These are phyloP conservation scores for Kokia cookei DNA, from an alignment of 441 rosid genomes.

Conservation along the genomic window DNA sequence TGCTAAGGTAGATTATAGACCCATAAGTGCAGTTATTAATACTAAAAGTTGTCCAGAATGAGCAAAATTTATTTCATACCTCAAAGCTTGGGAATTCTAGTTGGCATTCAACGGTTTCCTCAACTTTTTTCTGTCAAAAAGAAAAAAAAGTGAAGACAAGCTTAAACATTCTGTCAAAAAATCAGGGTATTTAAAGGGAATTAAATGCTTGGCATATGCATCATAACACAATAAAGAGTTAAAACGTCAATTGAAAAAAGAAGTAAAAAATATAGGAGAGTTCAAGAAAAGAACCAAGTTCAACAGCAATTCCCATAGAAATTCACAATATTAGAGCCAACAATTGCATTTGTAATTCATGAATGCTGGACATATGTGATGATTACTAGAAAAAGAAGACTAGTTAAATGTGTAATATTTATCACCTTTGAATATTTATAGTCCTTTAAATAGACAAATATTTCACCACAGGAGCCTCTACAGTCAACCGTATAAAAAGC, in stretches of 20 bases:
- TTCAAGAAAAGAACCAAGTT: background rate
- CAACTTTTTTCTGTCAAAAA: slow-evolving; percentile 53
- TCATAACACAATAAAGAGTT: background rate
- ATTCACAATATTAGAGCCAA: background rate
- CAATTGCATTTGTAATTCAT: background rate
- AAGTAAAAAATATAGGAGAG: background rate
- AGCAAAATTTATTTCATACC: slow-evolving; percentile 30
- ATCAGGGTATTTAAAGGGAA: background rate
- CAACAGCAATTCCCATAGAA: background rate
- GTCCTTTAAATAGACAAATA: slow-evolving; percentile 71
- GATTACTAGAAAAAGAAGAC: background rate
- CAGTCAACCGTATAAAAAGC: slow-evolving; percentile 79
- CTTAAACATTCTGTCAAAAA: slow-evolving; percentile 5
- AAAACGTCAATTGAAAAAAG: background rate
- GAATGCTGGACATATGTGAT: background rate
- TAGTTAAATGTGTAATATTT: background rate
- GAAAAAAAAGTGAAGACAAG: background rate
- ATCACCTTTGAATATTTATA: slow-evolving; percentile 56
- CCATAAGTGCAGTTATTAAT: background rate
- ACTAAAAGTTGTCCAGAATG: background rate
- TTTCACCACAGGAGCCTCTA: slow-evolving; percentile 78
- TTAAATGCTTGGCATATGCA: background rate
- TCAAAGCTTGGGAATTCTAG: slow-evolving; percentile 62
- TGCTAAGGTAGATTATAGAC: background rate
- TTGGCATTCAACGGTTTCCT: slow-evolving; percentile 49